A percentile compares a stretch with the other conserved stretches of the same genome.
These are phyloP conservation scores for Escovopsis sp. DNA, from an alignment of 2,329 filamentous ascomycete species.

Conservation along the genomic window DNA sequence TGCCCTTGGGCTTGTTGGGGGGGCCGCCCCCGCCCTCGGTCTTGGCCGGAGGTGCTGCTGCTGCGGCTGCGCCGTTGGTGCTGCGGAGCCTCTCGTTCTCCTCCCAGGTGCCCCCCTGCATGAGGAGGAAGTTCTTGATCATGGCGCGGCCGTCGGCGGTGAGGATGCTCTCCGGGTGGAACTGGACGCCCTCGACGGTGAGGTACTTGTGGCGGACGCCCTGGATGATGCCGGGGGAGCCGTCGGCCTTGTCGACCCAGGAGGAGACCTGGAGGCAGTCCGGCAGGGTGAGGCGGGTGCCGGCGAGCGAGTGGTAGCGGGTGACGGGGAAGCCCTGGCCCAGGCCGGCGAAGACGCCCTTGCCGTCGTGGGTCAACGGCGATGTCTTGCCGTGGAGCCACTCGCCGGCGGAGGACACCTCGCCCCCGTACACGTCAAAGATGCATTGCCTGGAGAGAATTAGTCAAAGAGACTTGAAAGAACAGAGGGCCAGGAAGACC, in stretches of 20 bases:
- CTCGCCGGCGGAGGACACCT: slow-evolving; percentile 84
- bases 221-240: slow-evolving; percentile 81
- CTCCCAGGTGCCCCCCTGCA: slow-evolving; percentile 84
- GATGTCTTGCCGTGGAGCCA: slow-evolving; percentile 97
- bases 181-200: slow-evolving; percentile 90
- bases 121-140: slow-evolving; percentile 80
- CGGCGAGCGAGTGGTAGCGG: slow-evolving; percentile 89
- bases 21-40: slow-evolving; percentile 14
- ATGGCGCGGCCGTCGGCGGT: slow-evolving; percentile 78
- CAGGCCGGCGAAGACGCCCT: slow-evolving; percentile 80
- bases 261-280: slow-evolving; percentile 79
- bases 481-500: slow-evolving; percentile 21
- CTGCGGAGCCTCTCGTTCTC: slow-evolving; percentile 52
- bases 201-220: slow-evolving; percentile 87
- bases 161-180: slow-evolving; percentile 93
- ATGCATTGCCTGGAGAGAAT: slow-evolving; percentile 62
- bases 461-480: not conserved
- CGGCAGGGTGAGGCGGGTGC: slow-evolving; percentile 76
- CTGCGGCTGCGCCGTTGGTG: slow-evolving; percentile 5
- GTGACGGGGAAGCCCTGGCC: slow-evolving; percentile 74
- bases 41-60: slow-evolving; percentile 8
- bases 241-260: slow-evolving; percentile 67
- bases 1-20: slow-evolving; percentile 30
- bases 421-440: slow-evolving; percentile 81
- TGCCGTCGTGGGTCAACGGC: slow-evolving; percentile 71